These are phyloP conservation scores for Trichophaea hybrida DNA, from an alignment of 2,329 filamentous ascomycete species.

Conservation along the genomic window DNA sequence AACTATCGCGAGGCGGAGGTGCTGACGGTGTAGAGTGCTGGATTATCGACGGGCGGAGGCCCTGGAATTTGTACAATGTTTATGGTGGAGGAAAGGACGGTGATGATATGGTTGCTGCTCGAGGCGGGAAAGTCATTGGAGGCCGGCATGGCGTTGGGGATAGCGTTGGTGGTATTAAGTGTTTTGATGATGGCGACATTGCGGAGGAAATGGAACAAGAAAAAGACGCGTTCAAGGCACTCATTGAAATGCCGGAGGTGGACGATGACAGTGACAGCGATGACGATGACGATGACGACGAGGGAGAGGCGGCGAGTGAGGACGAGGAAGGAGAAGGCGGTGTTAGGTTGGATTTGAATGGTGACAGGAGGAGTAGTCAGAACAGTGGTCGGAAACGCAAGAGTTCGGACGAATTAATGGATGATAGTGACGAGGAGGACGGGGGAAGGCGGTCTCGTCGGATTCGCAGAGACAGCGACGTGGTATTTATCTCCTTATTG, in stretches of 20 bases:
- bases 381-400: slow-evolving; percentile 51
- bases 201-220: slow-evolving; percentile 64
- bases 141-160: slow-evolving; percentile 21
- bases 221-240: slow-evolving; percentile 66
- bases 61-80: slow-evolving; percentile 89
- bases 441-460: slow-evolving; percentile 64
- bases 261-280: slow-evolving; percentile 57
- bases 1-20: slow-evolving; percentile 50
- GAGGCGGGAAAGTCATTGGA: slow-evolving; percentile 40
- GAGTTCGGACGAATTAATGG: slow-evolving; percentile 56
- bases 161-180: slow-evolving; percentile 52
- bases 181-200: slow-evolving; percentile 93
- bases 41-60: slow-evolving; percentile 79
- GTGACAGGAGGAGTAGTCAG: slow-evolving; percentile 1
- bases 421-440: slow-evolving; percentile 58
- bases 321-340: slow-evolving; percentile 30
- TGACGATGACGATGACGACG: slow-evolving; percentile 43
- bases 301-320: slow-evolving; percentile 28
- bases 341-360: slow-evolving; percentile 33
- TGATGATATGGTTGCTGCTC: slow-evolving; percentile 8
- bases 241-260: slow-evolving; percentile 80
- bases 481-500: slow-evolving; percentile 9
- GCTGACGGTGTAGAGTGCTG: slow-evolving; percentile 69
- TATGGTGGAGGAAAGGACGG: slow-evolving; percentile 49
- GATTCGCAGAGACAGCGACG: slow-evolving; percentile 37